Conservation (phyloP, 768 basidiomycete species). For the Lentinula detonsa region DNA sequence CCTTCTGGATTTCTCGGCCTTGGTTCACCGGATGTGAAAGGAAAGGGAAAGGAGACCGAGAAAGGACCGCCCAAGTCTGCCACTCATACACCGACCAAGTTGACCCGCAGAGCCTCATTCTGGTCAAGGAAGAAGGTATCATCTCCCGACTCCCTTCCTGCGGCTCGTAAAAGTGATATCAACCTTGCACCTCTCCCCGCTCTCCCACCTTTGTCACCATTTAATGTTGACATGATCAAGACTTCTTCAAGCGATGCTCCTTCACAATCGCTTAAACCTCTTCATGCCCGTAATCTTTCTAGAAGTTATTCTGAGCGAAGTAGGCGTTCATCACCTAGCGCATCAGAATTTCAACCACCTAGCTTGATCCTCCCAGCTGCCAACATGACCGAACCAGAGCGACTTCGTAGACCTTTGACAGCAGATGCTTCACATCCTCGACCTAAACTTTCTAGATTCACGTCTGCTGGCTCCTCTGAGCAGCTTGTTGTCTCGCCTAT, state of each 20-base stretch:
- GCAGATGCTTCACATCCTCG: constrained; percentile 2
- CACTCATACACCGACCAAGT: constrained; percentile 25
- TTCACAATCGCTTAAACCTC: constrained; percentile 9
- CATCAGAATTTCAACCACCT: background rate
- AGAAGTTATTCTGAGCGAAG: constrained; percentile 37
- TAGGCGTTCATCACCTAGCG: background rate
- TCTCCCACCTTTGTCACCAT: constrained; percentile 37
- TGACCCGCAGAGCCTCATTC: constrained; percentile 60
- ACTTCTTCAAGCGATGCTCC: constrained; percentile 8
- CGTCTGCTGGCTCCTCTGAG: constrained; percentile 1
- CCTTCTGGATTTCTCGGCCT: constrained; percentile 33
- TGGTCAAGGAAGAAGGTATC: constrained; percentile 49
- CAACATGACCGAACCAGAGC: background rate
- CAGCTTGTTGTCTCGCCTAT: constrained; percentile 11
- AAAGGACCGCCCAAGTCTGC: constrained; percentile 9
- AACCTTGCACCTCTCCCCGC: constrained; percentile 28
- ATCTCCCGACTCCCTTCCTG: constrained; percentile 8
- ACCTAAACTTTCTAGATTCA: background rate
- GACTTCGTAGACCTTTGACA: constrained; percentile 5
- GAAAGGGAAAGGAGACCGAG: constrained; percentile 40
- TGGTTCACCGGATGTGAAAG: constrained; percentile 32
- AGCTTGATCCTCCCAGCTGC: background rate
- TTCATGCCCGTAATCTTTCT: constrained; percentile 26
- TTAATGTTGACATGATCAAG: constrained; percentile 26
- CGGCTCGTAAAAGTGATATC: background rate